A percentile compares a stretch with the other conserved stretches of the same genome.
phyloP scores from a whole-genome alignment of 2,329 filamentous ascomycete genomes.

The Gremmenia infestans region DNA sequence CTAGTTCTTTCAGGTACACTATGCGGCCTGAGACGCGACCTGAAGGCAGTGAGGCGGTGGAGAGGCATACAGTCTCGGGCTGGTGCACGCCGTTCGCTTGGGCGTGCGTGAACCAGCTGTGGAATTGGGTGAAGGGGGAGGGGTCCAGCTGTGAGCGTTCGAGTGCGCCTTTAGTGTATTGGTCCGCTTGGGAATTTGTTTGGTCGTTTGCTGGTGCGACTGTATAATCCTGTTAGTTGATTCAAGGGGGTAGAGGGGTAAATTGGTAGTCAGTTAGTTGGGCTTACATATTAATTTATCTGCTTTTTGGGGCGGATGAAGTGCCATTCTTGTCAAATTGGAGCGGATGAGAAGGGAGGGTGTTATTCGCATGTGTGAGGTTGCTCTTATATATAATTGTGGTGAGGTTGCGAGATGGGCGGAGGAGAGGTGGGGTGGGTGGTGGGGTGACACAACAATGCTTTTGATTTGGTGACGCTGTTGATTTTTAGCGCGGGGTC shows the following conservation, averaged over 20 bases:
- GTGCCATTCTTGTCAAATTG: conserved; percentile 24
- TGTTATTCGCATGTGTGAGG: conserved; percentile 18
- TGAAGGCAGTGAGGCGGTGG: conserved; percentile 76
- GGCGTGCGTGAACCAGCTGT: conserved; percentile 80
- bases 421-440: neutral
- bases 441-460: neutral
- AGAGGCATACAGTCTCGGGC: conserved; percentile 83
- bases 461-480: neutral
- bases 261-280: neutral
- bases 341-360: conserved; percentile 14
- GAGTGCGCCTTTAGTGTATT: conserved; percentile 67
- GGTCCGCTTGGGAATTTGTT: conserved; percentile 60
- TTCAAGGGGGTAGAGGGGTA: neutral
- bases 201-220: conserved; percentile 61
- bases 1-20: conserved; percentile 95
- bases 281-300: conserved; percentile 31
- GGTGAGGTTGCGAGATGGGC: neutral
- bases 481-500: neutral
- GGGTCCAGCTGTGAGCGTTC: conserved; percentile 54
- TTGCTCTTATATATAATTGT: neutral
- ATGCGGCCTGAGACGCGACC: conserved; percentile 80
- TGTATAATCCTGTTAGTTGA: conserved; percentile 14
- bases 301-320: conserved; percentile 22
- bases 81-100: conserved; percentile 56
- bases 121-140: conserved; percentile 76